phyloP scores from a whole-genome alignment of 2,329 filamentous ascomycete genomes.

The Fusarium sublunatum region DNA sequence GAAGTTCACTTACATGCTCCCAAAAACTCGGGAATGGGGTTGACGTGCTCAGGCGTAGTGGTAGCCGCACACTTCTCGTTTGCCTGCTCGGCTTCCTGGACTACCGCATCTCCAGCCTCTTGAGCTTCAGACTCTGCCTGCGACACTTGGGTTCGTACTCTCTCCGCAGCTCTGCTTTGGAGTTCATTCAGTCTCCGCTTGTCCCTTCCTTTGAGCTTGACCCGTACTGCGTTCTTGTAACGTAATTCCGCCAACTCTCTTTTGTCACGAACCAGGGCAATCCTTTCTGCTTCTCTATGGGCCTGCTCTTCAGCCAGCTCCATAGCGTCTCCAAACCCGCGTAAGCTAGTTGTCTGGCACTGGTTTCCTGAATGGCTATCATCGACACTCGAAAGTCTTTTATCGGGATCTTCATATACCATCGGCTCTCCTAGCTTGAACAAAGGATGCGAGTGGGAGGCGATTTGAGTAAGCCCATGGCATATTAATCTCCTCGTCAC shows the following conservation, averaged over 20 bases:
- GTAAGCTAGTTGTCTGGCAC: background rate
- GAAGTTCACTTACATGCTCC: no score
- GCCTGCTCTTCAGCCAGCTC: background rate
- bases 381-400: background rate
- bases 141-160: background rate
- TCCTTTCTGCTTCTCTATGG: background rate
- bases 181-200: background rate
- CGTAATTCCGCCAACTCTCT: background rate
- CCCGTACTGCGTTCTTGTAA: background rate
- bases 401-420: rapidly evolving
- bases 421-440: background rate
- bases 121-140: no score
- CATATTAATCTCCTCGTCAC: no score
- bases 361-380: background rate
- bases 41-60: no score
- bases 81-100: no score
- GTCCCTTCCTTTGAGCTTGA: background rate
- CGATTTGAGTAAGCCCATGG: no score
- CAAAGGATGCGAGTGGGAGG: no score
- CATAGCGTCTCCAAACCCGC: background rate
- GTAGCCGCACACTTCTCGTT: no score
- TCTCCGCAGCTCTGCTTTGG: background rate
- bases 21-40: no score
- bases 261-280: background rate
- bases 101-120: no score